Conservation (phyloP, 345 rosid species). For the Crucihimalaya himalaica region DNA sequence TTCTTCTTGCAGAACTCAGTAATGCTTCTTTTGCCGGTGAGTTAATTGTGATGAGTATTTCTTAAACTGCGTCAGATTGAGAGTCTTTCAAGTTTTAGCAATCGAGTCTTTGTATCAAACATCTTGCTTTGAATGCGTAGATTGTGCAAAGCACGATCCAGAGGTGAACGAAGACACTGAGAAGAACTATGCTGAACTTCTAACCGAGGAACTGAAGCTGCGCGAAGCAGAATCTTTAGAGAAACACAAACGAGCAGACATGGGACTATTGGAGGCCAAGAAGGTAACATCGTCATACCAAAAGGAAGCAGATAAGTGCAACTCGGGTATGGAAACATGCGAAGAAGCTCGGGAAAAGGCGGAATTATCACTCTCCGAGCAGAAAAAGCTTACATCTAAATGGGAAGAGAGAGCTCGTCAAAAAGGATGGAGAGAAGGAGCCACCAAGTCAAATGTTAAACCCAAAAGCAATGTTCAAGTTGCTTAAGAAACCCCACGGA, state of each 20-base stretch:
- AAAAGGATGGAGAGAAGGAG: conserved; percentile 87
- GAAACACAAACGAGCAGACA: conserved; percentile 74
- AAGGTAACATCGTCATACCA: conserved; percentile 88
- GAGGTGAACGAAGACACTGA: conserved; percentile 86
- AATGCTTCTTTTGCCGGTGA: conserved; percentile 72
- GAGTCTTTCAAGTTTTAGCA: background rate
- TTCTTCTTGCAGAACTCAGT: conserved; percentile 60
- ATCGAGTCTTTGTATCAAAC: background rate
- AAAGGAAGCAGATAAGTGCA: conserved; percentile 98
- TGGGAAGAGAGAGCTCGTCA: conserved; percentile 93
- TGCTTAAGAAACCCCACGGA: conserved; percentile 27
- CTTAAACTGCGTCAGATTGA: background rate
- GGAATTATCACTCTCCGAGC: conserved; percentile 63
- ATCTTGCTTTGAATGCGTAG: conserved; percentile 38
- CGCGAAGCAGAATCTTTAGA: conserved; percentile 79
- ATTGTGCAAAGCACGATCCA: conserved; percentile 83
- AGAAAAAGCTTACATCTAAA: conserved; percentile 65
- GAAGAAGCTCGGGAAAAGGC: conserved; percentile 95
- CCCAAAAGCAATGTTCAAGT: conserved; percentile 55
- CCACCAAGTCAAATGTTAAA: conserved; percentile 42
- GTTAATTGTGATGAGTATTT: conserved; percentile 26
- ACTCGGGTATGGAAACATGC: conserved; percentile 97
- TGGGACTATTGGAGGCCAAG: conserved; percentile 95
- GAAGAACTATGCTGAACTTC: conserved; percentile 74
- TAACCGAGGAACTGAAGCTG: conserved; percentile 77